Conservation (phyloP, 1,139 yeast genomes). For the Suhomyces chickasaworum region DNA sequence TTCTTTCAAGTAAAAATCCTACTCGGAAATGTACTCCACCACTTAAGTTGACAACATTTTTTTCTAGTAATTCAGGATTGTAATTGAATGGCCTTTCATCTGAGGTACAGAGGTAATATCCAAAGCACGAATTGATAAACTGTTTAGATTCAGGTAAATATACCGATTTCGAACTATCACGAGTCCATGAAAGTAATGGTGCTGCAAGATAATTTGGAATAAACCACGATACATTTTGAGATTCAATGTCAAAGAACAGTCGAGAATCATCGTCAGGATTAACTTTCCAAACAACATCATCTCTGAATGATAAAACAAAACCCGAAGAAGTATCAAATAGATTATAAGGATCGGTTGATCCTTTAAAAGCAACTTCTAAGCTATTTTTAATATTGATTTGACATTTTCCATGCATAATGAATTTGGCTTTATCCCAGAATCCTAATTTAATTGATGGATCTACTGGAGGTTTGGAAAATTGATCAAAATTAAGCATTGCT, state of each 20-base stretch:
- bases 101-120: constrained; percentile 45
- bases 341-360: constrained; percentile 49
- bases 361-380: constrained; percentile 56
- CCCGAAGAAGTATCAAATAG: constrained; percentile 43
- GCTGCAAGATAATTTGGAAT: constrained; percentile 65
- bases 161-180: constrained; percentile 45
- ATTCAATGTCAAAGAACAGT: constrained; percentile 38
- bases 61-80: constrained; percentile 38
- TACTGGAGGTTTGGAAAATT: constrained; percentile 80
- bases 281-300: constrained; percentile 43
- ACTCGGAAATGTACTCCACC: constrained; percentile 63
- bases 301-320: constrained; percentile 41
- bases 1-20: constrained; percentile 61
- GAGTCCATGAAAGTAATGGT: constrained; percentile 63
- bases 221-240: constrained; percentile 45
- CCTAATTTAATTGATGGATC: constrained; percentile 61
- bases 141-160: constrained; percentile 48
- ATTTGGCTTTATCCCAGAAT: constrained; percentile 59
- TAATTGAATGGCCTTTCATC: constrained; percentile 11
- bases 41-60: constrained; percentile 55
- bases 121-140: constrained; percentile 51
- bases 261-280: constrained; percentile 45
- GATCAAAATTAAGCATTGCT: constrained; percentile 75
- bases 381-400: constrained; percentile 37
- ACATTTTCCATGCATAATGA: constrained; percentile 52